Evolutionary conservation across 148 eudicot genomes (phyloP).

Genomic region (Chenopodium album): DNA sequence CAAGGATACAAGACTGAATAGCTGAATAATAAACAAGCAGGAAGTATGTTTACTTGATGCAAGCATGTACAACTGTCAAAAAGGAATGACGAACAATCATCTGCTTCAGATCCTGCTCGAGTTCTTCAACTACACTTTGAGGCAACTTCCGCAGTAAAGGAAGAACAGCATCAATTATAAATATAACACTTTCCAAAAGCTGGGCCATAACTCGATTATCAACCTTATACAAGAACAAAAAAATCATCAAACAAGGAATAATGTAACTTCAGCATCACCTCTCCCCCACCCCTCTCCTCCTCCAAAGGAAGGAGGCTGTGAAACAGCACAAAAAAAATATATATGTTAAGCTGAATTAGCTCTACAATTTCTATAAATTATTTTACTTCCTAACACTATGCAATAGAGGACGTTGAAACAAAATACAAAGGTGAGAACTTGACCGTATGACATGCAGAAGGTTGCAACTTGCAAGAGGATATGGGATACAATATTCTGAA

Average conservation of each 20-base stretch:
- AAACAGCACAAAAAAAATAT: not conserved
- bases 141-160: slow-evolving; percentile 88
- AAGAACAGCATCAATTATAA: slow-evolving; percentile 79
- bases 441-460: not conserved
- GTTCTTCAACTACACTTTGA: slow-evolving; percentile 74
- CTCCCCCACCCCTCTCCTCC: not conserved
- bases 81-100: slow-evolving; percentile 98
- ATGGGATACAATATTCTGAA: not conserved
- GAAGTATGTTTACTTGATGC: slow-evolving; percentile 69
- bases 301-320: not conserved
- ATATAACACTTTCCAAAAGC: slow-evolving; percentile 81
- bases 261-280: not conserved
- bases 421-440: not conserved
- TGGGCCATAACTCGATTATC: slow-evolving; percentile 73
- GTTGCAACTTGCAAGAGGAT: not conserved
- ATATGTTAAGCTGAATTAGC: not conserved
- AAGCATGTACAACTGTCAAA: slow-evolving; percentile 93
- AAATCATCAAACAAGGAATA: slow-evolving; percentile 10
- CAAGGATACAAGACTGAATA: not conserved
- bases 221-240: slow-evolving; percentile 51
- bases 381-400: not conserved
- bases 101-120: slow-evolving; percentile 92
- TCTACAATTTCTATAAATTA: not conserved
- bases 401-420: not conserved
- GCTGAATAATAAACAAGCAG: not conserved